phyloP scores from a whole-genome alignment of 345 rosid species.

The Rhizophora apiculata region DNA sequence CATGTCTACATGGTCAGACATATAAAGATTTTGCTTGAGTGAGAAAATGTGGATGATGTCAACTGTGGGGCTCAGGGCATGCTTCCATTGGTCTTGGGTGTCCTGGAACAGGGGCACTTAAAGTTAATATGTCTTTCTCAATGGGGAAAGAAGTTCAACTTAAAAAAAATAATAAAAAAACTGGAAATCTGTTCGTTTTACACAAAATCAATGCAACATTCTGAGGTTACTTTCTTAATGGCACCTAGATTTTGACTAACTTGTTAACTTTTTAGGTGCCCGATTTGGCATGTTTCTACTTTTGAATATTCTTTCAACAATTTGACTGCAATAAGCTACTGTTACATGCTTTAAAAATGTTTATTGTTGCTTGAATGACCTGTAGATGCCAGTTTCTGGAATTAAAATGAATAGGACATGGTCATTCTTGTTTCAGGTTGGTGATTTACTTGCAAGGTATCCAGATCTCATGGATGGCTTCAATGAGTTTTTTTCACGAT shows the following conservation, averaged over 20 bases:
- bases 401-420: conserved; percentile 14
- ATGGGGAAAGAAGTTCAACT: not conserved
- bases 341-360: too few species aligned
- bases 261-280: not conserved
- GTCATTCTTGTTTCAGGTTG: conserved; percentile 45
- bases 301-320: conserved; percentile 12
- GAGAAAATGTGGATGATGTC: not conserved
- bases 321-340: not conserved
- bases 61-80: not conserved
- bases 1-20: not conserved
- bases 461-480: conserved; percentile 87
- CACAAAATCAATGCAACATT: not conserved
- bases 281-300: conserved; percentile 2
- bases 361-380: not conserved
- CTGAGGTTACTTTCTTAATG: not conserved
- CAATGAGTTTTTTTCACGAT: conserved; percentile 71
- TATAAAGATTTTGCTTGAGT: not conserved
- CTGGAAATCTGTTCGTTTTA: not conserved
- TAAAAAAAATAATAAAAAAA: not conserved
- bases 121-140: not conserved
- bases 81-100: not conserved
- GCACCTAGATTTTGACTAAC: too few species aligned
- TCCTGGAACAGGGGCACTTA: not conserved
- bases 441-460: conserved; percentile 69
- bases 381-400: conserved; percentile 1